phyloP scores from a whole-genome alignment of 164 flowering plant genomes.

The Berberis vulgaris region DNA sequence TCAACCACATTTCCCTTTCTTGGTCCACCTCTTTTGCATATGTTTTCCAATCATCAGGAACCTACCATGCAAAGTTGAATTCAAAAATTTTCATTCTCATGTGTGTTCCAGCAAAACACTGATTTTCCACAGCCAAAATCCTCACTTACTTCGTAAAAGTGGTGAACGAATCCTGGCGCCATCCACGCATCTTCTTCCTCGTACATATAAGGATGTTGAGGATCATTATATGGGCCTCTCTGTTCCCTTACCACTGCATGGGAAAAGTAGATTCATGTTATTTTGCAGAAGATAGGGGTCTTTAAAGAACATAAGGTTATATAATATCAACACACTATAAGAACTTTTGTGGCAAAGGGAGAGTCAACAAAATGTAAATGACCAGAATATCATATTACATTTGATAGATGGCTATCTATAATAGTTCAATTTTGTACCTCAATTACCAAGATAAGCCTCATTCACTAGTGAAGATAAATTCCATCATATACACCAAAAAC shows the following conservation, averaged over 20 bases:
- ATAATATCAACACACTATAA: not conserved
- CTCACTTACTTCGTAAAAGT: constrained; percentile 66
- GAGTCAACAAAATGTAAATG: too few relatives aligned
- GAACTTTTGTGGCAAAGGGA: not conserved
- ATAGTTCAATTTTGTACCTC: too few relatives aligned
- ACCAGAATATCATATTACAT: too few relatives aligned
- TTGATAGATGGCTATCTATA: too few relatives aligned
- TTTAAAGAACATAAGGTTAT: not conserved
- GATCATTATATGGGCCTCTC: constrained; percentile 88
- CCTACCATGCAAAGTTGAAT: constrained; percentile 30
- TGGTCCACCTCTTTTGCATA: constrained; percentile 76
- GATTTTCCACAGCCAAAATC: not conserved
- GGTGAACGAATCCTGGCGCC: constrained; percentile 97
- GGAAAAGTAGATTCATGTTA: constrained; percentile 5
- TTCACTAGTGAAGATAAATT: too few relatives aligned
- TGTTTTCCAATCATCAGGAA: constrained; percentile 87
- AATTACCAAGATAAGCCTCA: too few relatives aligned
- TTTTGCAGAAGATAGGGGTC: not conserved
- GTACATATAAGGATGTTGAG: constrained; percentile 91
- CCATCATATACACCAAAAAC: too few relatives aligned
- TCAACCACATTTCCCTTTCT: constrained; percentile 95
- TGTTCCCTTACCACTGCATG: constrained; percentile 81
- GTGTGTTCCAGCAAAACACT: not conserved
- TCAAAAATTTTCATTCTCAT: not conserved
- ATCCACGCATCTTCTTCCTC: constrained; percentile 95